These are phyloP conservation scores for Chloris gayana DNA, from an alignment of 176 grass and related monocot genomes.

Conservation along the genomic window DNA sequence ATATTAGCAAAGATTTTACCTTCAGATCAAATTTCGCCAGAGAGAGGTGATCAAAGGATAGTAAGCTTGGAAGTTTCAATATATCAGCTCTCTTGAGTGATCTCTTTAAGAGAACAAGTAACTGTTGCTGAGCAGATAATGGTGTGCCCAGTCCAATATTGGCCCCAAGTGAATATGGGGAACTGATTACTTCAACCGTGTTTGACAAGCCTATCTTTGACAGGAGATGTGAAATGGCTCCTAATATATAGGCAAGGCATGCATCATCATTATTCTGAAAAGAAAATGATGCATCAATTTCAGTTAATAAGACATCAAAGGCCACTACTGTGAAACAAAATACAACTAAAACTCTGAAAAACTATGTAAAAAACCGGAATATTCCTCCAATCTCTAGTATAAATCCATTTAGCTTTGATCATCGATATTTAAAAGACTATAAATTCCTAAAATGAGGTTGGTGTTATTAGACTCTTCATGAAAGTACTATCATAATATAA, in stretches of 20 bases:
- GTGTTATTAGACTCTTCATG: background rate
- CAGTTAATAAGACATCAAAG: constrained; percentile 26
- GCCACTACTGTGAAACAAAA: background rate
- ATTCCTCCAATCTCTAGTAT: background rate
- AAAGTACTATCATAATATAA: background rate
- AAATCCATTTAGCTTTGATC: background rate
- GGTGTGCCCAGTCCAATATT: constrained; percentile 80
- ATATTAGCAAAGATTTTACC: constrained; percentile 49
- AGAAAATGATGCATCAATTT: constrained; percentile 30
- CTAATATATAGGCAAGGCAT: constrained; percentile 91
- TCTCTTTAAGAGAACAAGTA: constrained; percentile 90
- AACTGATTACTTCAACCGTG: constrained; percentile 71
- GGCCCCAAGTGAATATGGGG: constrained; percentile 77
- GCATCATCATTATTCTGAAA: constrained; percentile 95
- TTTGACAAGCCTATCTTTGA: constrained; percentile 83
- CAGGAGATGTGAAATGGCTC: constrained; percentile 85
- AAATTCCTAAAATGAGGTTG: background rate
- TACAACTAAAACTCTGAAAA: background rate
- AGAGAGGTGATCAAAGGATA: constrained; percentile 77
- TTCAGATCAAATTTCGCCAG: constrained; percentile 93
- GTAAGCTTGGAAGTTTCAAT: constrained; percentile 78
- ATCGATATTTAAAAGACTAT: background rate
- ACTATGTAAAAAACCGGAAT: background rate
- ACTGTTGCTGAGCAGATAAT: constrained; percentile 76
- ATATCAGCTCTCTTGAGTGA: constrained; percentile 90